These are phyloP conservation scores for Ustilago nuda DNA, from an alignment of 1,284 basidiomycete genomes.

Conservation along the genomic window DNA sequence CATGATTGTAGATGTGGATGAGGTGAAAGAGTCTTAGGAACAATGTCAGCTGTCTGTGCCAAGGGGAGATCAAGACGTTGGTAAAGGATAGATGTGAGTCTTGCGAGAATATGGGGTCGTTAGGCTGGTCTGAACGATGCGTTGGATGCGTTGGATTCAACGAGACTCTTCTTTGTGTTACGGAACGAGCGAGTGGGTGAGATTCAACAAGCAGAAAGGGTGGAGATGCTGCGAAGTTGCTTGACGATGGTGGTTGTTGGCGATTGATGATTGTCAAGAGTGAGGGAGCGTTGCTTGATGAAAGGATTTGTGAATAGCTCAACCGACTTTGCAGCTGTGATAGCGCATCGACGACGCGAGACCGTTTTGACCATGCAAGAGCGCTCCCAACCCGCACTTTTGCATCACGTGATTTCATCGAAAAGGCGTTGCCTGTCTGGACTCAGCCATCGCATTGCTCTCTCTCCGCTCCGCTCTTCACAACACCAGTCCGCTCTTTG, in stretches of 20 bases:
- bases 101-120: not conserved
- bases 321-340: not conserved
- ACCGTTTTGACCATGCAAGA: not conserved
- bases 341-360: not conserved
- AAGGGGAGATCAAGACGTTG: not conserved
- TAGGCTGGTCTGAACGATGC: not conserved
- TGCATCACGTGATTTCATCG: no score
- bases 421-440: no score
- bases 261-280: not conserved
- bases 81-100: not conserved
- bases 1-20: slow-evolving; percentile 36
- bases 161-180: not conserved
- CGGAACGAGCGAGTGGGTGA: no score
- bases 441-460: no score
- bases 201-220: not conserved
- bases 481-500: no score
- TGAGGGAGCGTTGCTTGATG: not conserved
- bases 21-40: not conserved
- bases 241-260: not conserved
- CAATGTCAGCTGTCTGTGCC: not conserved
- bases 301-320: not conserved
- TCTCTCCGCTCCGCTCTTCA: no score
- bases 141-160: not conserved
- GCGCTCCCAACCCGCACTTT: not conserved
- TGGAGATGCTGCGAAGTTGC: not conserved